phyloP scores from a whole-genome alignment of 2,329 filamentous ascomycete species.

The Sclerotinia nivalis region DNA sequence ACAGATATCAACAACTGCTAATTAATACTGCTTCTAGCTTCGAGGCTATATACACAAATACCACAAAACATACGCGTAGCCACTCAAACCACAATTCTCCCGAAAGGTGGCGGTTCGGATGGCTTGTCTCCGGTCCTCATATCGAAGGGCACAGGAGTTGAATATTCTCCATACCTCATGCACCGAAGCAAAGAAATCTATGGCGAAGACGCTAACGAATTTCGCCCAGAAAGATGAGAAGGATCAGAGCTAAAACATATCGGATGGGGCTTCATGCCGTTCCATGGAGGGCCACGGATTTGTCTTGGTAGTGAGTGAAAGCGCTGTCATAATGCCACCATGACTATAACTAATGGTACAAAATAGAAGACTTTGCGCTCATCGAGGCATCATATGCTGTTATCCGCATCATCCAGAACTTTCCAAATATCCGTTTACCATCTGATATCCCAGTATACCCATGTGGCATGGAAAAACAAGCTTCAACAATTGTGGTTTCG shows the following conservation, averaged over 20 bases:
- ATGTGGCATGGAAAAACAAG: not conserved
- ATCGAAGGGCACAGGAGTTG: not conserved
- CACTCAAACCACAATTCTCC: not conserved
- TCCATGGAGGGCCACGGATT: too few species aligned
- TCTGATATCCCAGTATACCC: not conserved
- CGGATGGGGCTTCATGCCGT: not conserved
- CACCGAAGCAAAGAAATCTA: not conserved
- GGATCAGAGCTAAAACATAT: not conserved
- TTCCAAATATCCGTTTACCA: not conserved
- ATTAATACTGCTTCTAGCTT: not conserved
- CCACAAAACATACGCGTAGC: not conserved
- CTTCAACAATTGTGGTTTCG: not conserved
- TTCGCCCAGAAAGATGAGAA: not conserved
- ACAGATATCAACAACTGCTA: too few species aligned
- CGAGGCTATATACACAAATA: not conserved
- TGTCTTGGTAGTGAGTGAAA: too few species aligned
- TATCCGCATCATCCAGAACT: not conserved
- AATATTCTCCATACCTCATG: not conserved
- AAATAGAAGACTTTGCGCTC: not conserved
- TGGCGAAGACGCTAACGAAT: not conserved
- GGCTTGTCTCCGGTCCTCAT: not conserved
- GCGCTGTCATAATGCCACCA: too few species aligned
- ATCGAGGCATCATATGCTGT: not conserved
- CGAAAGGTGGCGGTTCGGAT: too few species aligned
- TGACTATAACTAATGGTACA: too few species aligned